A percentile compares a stretch with the other conserved stretches of the same genome.
Evolutionary conservation across 1,284 basidiomycete genomes (phyloP).

Genomic region (Albatrellus sp.): DNA sequence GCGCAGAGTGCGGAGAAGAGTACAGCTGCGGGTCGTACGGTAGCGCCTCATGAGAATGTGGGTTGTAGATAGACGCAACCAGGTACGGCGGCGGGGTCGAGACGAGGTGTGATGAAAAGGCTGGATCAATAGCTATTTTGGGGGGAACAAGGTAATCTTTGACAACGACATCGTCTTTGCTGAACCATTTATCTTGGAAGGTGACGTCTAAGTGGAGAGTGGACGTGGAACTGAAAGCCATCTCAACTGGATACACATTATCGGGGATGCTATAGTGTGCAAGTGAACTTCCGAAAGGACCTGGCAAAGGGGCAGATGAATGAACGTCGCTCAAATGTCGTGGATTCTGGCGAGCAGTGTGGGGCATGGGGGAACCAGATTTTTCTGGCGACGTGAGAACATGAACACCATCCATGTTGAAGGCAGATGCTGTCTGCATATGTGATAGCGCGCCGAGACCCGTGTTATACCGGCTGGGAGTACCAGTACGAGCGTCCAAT

Average conservation of each 20-base stretch:
- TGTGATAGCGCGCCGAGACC: background rate
- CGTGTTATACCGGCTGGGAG: background rate
- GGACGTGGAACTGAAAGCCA: conserved; percentile 7
- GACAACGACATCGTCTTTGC: background rate
- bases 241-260: background rate
- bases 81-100: background rate
- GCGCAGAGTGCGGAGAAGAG: background rate
- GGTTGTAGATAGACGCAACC: background rate
- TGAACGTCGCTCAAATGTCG: background rate
- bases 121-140: too few relatives aligned
- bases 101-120: background rate
- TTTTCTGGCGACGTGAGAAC: background rate
- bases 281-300: conserved; percentile 14
- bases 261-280: conserved; percentile 13
- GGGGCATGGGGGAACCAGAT: background rate
- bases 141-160: background rate
- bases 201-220: conserved; percentile 7
- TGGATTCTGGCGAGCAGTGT: background rate
- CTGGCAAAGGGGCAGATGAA: conserved; percentile 9
- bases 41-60: background rate
- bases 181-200: background rate
- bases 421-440: background rate
- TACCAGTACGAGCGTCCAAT: background rate
- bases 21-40: background rate
- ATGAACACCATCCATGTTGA: background rate